Percentiles rank a stretch among this genome's conserved stretches.
Conservation (phyloP, 768 basidiomycete genomes). For the Pleurotus tuber-regium region DNA sequence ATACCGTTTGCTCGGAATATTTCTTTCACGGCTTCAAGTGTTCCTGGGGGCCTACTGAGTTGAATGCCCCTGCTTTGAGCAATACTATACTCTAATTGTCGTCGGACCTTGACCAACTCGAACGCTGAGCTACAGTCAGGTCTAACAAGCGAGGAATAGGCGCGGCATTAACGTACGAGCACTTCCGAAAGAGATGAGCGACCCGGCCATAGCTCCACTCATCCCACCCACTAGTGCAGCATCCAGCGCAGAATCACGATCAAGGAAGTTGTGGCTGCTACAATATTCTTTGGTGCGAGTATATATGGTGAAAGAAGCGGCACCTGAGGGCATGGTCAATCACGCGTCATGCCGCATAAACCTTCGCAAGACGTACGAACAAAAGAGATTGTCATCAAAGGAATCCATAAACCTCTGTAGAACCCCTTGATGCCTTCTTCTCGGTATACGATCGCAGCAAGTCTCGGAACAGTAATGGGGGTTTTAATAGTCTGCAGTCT, state of each 20-base stretch:
- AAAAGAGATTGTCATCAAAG: constrained; percentile 92
- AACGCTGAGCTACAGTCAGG: constrained; percentile 53
- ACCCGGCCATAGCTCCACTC: constrained; percentile 86
- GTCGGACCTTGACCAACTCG: constrained; percentile 93
- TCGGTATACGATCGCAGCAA: constrained; percentile 70
- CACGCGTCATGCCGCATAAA: constrained; percentile 1
- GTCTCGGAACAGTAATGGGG: constrained; percentile 67
- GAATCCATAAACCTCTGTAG: constrained; percentile 89
- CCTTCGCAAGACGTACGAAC: constrained; percentile 68
- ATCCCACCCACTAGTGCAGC: constrained; percentile 77
- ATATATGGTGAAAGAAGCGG: constrained; percentile 91
- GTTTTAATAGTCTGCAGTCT: constrained; percentile 83
- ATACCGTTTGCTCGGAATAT: constrained; percentile 67
- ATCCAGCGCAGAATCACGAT: constrained; percentile 58
- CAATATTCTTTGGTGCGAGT: constrained; percentile 78
- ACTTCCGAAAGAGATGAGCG: constrained; percentile 85
- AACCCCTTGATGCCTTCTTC: constrained; percentile 90
- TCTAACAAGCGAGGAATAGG: neutral
- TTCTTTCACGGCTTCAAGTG: constrained; percentile 73
- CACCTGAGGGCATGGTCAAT: constrained; percentile 46
- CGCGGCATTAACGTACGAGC: constrained; percentile 56
- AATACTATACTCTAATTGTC: constrained; percentile 91
- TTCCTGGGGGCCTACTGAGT: constrained; percentile 76
- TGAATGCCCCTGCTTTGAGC: constrained; percentile 74
- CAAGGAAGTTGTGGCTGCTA: constrained; percentile 54